These are phyloP conservation scores for Penicillium cataractarum DNA, from an alignment of 495 filamentous ascomycete genomes.

Conservation along the genomic window DNA sequence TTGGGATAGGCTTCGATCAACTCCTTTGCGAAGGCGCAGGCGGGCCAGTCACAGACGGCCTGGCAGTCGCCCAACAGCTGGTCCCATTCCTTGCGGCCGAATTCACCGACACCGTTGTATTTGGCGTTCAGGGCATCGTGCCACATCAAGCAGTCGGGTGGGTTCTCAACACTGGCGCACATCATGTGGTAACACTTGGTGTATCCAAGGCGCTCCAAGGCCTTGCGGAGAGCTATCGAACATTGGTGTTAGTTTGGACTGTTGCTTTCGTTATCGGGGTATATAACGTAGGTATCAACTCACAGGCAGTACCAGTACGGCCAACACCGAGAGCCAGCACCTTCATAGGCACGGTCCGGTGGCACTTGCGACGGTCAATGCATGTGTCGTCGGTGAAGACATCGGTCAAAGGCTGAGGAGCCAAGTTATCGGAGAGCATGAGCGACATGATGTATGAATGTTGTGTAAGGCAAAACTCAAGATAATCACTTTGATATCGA, in stretches of 20 bases:
- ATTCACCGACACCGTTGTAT: constrained; percentile 62
- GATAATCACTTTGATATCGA: background rate
- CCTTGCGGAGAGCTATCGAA: constrained; percentile 54
- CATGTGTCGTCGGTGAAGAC: constrained; percentile 60
- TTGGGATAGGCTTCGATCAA: constrained; percentile 71
- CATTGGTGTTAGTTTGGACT: background rate
- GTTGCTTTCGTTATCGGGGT: background rate
- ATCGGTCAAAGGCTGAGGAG: constrained; percentile 49
- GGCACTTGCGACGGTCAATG: constrained; percentile 64
- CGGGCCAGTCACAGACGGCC: constrained; percentile 69
- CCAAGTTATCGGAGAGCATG: constrained; percentile 46
- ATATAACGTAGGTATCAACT: constrained; percentile 22
- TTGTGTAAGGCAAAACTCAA: constrained; percentile 5
- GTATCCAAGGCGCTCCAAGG: constrained; percentile 63
- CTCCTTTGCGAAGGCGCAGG: constrained; percentile 66
- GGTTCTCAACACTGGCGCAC: constrained; percentile 63
- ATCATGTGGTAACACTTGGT: constrained; percentile 69
- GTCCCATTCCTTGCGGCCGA: constrained; percentile 68
- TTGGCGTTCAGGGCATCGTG: constrained; percentile 67
- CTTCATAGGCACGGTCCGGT: constrained; percentile 66
- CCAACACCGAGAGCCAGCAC: constrained; percentile 65
- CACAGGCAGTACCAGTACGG: constrained; percentile 70
- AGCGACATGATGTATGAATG: constrained; percentile 43
- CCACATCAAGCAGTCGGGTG: constrained; percentile 63
- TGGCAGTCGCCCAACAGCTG: constrained; percentile 67